Conservation (phyloP, 371 early-diverging fungal genomes). For the Zopfochytrium polystomum region DNA sequence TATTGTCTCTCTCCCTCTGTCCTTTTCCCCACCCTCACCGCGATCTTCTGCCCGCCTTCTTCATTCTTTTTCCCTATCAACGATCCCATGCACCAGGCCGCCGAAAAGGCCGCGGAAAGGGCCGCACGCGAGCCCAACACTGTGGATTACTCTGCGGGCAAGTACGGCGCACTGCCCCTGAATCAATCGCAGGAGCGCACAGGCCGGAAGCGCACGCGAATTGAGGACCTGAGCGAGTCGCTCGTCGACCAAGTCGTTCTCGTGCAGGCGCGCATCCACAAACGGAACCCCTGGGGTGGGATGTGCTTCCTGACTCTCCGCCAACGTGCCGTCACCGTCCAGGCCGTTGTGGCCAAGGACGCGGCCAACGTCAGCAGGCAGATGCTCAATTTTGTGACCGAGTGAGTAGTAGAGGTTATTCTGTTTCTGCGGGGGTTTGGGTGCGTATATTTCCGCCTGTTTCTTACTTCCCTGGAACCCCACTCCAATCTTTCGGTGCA, state of each 20-base stretch:
- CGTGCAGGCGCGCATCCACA: conserved; percentile 87
- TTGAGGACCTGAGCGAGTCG: conserved; percentile 63
- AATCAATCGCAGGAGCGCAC: too few species aligned
- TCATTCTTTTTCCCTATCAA: too few species aligned
- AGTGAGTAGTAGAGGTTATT: conserved; percentile 41
- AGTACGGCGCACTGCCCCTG: too few species aligned
- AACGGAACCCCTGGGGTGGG: conserved; percentile 44
- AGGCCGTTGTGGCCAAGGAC: conserved; percentile 68
- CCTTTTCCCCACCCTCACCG: too few species aligned
- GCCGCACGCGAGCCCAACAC: too few species aligned
- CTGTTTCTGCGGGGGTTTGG: not conserved
- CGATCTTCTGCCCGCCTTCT: too few species aligned
- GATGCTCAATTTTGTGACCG: conserved; percentile 87
- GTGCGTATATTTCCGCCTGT: not conserved
- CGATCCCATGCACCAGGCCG: too few species aligned
- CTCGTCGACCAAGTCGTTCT: conserved; percentile 74
- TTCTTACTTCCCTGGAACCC: not conserved
- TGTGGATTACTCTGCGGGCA: too few species aligned
- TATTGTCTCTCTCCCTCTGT: too few species aligned
- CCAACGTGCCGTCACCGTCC: too few species aligned
- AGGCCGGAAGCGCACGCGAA: conserved; percentile 36
- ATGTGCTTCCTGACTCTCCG: too few species aligned
- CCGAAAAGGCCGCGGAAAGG: too few species aligned
- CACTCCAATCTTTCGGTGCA: not conserved
- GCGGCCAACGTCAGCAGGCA: conserved; percentile 80